phyloP scores from a whole-genome alignment of 1,284 basidiomycete genomes.

The Schizophyllum commune region DNA sequence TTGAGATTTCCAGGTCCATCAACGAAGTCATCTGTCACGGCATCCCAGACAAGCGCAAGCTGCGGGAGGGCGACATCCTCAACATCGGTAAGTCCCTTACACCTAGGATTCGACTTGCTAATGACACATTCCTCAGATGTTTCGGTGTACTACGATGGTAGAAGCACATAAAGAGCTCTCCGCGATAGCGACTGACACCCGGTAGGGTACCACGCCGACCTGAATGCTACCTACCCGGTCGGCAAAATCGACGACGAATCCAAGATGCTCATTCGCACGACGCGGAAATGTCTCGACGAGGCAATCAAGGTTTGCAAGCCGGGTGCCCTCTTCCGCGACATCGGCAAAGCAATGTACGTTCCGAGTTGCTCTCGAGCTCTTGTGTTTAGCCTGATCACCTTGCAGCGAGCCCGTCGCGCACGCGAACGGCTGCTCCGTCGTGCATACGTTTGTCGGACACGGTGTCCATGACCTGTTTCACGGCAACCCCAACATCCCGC shows the following conservation, averaged over 20 bases:
- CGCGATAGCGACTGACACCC: background rate
- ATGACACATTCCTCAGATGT: background rate
- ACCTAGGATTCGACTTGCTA: too few relatives aligned
- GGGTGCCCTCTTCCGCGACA: conserved; percentile 76
- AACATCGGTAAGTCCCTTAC: conserved; percentile 61
- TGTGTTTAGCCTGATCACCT: background rate
- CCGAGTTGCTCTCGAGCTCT: background rate
- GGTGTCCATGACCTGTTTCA: conserved; percentile 86
- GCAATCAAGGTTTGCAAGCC: conserved; percentile 88
- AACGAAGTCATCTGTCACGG: conserved; percentile 98
- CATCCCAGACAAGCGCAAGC: conserved; percentile 82
- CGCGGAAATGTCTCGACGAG: conserved; percentile 75
- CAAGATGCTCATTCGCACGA: conserved; percentile 69
- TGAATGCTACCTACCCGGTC: conserved; percentile 88
- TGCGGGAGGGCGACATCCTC: conserved; percentile 87
- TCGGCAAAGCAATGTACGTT: conserved; percentile 73
- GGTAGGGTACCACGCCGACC: conserved; percentile 79
- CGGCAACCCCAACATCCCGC: conserved; percentile 63
- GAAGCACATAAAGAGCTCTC: background rate
- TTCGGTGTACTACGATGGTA: background rate
- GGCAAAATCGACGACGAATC: conserved; percentile 80
- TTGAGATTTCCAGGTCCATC: conserved; percentile 49
- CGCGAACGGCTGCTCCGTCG: conserved; percentile 74
- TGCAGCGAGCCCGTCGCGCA: conserved; percentile 75
- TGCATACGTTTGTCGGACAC: conserved; percentile 86